phyloP scores from a whole-genome alignment of 805 yeast species.

The Yarrowia sp. region DNA sequence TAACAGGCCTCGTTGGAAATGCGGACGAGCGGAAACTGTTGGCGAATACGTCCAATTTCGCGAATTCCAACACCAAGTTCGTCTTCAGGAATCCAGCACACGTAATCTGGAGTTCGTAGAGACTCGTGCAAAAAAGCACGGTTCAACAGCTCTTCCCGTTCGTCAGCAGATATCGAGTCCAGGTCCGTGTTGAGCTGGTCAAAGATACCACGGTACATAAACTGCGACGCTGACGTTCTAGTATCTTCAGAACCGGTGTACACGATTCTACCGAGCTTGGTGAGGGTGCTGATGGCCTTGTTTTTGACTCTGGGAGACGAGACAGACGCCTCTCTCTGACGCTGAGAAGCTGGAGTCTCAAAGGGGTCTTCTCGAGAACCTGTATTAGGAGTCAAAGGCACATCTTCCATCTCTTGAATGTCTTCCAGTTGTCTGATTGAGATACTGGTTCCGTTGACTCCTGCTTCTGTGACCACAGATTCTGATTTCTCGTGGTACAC shows the following conservation, averaged over 20 bases:
- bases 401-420: neutral
- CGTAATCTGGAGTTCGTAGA: slow-evolving; percentile 34
- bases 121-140: slow-evolving; percentile 38
- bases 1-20: slow-evolving; percentile 36
- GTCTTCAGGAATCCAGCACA: slow-evolving; percentile 48
- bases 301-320: slow-evolving; percentile 5
- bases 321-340: neutral
- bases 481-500: neutral
- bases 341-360: neutral
- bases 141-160: slow-evolving; percentile 32
- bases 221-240: slow-evolving; percentile 23
- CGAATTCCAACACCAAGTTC: slow-evolving; percentile 39
- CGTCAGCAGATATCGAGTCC: slow-evolving; percentile 30
- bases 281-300: neutral
- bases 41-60: slow-evolving; percentile 35
- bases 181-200: slow-evolving; percentile 35
- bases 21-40: slow-evolving; percentile 31
- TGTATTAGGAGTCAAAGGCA: neutral
- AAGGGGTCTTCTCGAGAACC: neutral
- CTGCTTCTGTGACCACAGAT: neutral
- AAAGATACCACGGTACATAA: slow-evolving; percentile 29
- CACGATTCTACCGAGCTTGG: slow-evolving; percentile 3
- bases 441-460: neutral
- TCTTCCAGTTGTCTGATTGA: neutral
- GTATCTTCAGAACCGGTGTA: slow-evolving; percentile 1